These are phyloP conservation scores for Tulasnella sp. DNA, from an alignment of 768 basidiomycete species.

Conservation along the genomic window DNA sequence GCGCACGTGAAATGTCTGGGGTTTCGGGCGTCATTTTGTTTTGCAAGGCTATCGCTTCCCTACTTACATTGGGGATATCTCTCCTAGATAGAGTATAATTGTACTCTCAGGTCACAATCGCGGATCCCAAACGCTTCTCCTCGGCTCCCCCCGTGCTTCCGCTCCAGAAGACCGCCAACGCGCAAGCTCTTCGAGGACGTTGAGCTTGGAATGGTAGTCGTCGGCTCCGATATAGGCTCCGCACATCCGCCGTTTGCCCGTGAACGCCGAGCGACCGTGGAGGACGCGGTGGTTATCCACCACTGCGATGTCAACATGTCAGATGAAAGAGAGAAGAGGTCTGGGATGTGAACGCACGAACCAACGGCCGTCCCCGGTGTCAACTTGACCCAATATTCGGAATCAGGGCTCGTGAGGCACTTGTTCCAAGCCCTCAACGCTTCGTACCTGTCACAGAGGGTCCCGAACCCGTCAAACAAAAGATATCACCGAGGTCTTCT, in stretches of 20 bases:
- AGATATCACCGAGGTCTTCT: not conserved
- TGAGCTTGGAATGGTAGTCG: conserved; percentile 71
- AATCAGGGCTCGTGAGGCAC: conserved; percentile 62
- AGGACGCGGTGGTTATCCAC: conserved; percentile 89
- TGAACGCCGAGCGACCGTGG: conserved; percentile 86
- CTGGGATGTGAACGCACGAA: conserved; percentile 23
- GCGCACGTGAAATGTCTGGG: too few species aligned
- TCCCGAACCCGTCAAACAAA: not conserved
- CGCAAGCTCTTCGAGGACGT: conserved; percentile 22
- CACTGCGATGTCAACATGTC: conserved; percentile 34
- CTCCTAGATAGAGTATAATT: too few species aligned
- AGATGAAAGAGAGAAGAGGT: not conserved
- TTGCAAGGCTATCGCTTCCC: too few species aligned
- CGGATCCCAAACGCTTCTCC: conserved; percentile 12
- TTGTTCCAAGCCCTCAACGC: conserved; percentile 71
- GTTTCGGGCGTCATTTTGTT: too few species aligned
- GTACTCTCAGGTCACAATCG: not conserved
- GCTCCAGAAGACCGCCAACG: not conserved
- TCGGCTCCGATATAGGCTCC: conserved; percentile 90
- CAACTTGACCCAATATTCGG: conserved; percentile 88
- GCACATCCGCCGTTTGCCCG: conserved; percentile 82
- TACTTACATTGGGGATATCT: too few species aligned
- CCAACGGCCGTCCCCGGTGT: conserved; percentile 74
- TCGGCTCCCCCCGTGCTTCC: not conserved
- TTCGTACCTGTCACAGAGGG: conserved; percentile 43